Evolutionary conservation across 805 yeast species (phyloP).

Genomic region (Hanseniaspora guilliermondii): DNA sequence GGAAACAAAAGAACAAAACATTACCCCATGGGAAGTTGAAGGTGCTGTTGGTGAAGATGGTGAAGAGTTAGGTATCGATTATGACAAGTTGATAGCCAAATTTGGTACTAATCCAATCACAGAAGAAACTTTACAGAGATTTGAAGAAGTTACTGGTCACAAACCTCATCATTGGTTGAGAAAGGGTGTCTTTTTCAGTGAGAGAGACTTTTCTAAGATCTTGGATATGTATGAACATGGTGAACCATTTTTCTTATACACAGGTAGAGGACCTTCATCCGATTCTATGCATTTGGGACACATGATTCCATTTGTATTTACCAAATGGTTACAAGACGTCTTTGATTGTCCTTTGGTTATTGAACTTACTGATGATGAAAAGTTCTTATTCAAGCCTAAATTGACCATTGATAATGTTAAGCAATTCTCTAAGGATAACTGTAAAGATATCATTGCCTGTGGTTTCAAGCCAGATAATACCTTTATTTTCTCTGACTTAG

Average conservation of each 20-base stretch:
- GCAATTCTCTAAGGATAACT: constrained; percentile 64
- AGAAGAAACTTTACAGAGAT: constrained; percentile 60
- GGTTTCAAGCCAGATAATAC: constrained; percentile 94
- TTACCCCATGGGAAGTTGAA: constrained; percentile 98
- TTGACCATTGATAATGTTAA: constrained; percentile 82
- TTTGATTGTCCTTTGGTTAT: constrained; percentile 91
- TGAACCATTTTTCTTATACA: constrained; percentile 86
- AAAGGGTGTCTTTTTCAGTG: constrained; percentile 86
- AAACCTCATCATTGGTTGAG: constrained; percentile 82
- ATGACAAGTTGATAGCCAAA: constrained; percentile 70
- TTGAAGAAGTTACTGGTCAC: constrained; percentile 71
- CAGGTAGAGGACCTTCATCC: constrained; percentile 94
- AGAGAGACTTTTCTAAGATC: constrained; percentile 68
- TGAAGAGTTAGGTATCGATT: constrained; percentile 77
- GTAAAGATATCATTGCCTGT: constrained; percentile 83
- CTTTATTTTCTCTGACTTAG: constrained; percentile 83
- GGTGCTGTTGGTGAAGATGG: constrained; percentile 93
- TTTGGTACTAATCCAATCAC: constrained; percentile 75
- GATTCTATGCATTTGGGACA: constrained; percentile 95
- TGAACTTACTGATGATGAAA: constrained; percentile 93
- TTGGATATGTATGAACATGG: constrained; percentile 86
- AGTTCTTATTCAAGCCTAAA: constrained; percentile 84
- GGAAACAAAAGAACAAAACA: constrained; percentile 36
- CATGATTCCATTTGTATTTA: constrained; percentile 87
- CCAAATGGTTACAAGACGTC: constrained; percentile 96